Evolutionary conservation across 2,329 filamentous ascomycete genomes (phyloP).

Genomic region (Lasiodiplodia sp.): DNA sequence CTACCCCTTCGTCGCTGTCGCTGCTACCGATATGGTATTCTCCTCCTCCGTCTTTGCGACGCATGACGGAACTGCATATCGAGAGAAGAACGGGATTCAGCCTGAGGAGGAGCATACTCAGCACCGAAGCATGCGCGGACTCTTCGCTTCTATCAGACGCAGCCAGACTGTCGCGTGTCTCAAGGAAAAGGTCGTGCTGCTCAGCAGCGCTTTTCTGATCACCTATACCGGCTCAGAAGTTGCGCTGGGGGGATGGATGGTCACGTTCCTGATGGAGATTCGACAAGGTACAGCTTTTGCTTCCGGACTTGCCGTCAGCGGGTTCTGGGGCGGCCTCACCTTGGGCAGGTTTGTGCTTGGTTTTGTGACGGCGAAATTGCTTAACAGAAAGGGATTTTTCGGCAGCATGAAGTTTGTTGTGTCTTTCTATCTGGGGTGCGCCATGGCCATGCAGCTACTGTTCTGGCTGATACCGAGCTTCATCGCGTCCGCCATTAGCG

Average conservation of each 20-base stretch:
- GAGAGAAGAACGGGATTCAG: too few species aligned
- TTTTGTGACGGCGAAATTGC: slow-evolving; percentile 30
- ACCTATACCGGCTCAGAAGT: slow-evolving; percentile 82
- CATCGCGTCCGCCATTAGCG: slow-evolving; percentile 30
- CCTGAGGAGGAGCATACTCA: too few species aligned
- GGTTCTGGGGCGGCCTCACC: slow-evolving; percentile 35
- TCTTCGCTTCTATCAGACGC: too few species aligned
- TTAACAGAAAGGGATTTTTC: too few species aligned
- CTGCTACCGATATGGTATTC: slow-evolving; percentile 62
- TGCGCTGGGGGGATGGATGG: slow-evolving; percentile 81
- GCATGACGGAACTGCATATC: too few species aligned
- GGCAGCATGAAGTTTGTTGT: slow-evolving; percentile 33
- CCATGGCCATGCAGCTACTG: slow-evolving; percentile 32
- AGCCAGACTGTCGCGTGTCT: slow-evolving; percentile 51
- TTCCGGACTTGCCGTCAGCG: slow-evolving; percentile 31
- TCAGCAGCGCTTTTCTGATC: slow-evolving; percentile 75
- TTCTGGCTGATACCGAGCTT: slow-evolving; percentile 35
- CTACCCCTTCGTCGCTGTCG: slow-evolving; percentile 73
- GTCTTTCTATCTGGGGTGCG: slow-evolving; percentile 14
- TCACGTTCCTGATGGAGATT: slow-evolving; percentile 82
- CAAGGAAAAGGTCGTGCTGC: slow-evolving; percentile 62
- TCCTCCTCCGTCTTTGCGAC: slow-evolving; percentile 63
- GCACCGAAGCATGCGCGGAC: too few species aligned
- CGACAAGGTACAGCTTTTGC: slow-evolving; percentile 53
- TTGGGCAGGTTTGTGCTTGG: slow-evolving; percentile 33